phyloP scores from a whole-genome alignment of 2,329 filamentous ascomycete genomes.

The Aspergillus hiratsukae region DNA sequence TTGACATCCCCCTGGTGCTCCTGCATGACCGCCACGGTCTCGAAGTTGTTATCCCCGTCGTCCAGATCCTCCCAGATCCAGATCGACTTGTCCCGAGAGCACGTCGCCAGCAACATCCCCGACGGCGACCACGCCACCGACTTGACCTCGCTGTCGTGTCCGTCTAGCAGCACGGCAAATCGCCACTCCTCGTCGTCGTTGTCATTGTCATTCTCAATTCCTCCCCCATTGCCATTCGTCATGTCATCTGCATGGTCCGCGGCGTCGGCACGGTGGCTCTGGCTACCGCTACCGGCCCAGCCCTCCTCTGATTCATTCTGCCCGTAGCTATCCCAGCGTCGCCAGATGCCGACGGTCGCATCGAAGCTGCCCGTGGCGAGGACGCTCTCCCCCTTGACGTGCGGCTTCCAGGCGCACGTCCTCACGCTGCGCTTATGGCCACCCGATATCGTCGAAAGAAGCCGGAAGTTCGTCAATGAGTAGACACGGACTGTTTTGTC shows the following conservation, averaged over 20 bases:
- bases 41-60: conserved; percentile 87
- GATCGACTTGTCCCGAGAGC: conserved; percentile 85
- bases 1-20: conserved; percentile 97
- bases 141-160: conserved; percentile 95
- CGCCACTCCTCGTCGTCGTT: conserved; percentile 80
- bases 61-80: conserved; percentile 97
- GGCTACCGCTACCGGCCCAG: too few relatives aligned
- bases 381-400: conserved; percentile 62
- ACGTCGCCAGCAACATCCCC: conserved; percentile 84
- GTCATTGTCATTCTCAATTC: conserved; percentile 33
- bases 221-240: conserved; percentile 22
- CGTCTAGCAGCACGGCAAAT: conserved; percentile 86
- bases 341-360: conserved; percentile 82
- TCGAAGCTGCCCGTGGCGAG: conserved; percentile 93
- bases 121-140: conserved; percentile 57
- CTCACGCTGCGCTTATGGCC: conserved; percentile 91
- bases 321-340: conserved; percentile 52
- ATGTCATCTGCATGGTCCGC: conserved; percentile 17
- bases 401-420: conserved; percentile 81
- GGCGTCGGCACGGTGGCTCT: conserved; percentile 17
- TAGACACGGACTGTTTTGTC: conserved; percentile 86
- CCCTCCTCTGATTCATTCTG: conserved; percentile 3
- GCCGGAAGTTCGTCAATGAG: conserved; percentile 73
- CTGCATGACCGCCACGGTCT: conserved; percentile 89
- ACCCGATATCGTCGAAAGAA: conserved; percentile 74